Base-by-base conservation (phyloP, 2,329 filamentous ascomycete species). In the Paramyrothecium roridum region DNA sequence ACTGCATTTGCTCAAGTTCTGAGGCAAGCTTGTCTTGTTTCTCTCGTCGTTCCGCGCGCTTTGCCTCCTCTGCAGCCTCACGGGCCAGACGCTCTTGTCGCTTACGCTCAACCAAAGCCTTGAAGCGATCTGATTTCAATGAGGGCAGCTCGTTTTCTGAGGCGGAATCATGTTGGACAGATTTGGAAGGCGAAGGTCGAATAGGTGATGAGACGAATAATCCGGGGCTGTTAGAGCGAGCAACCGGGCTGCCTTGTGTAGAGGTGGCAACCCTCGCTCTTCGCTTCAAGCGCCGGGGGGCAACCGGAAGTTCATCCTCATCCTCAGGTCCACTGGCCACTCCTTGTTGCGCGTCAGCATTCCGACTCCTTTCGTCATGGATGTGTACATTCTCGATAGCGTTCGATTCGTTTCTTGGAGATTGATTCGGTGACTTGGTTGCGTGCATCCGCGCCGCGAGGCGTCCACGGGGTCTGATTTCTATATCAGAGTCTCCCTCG, bases 31-130 rank as follows among this genome's bases (percentile, higher is more conserved):
- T 69, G 53, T 70, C 68, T 52, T 73, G 70, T 22, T 63, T 68
- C 12, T 70, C 73, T 10, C 65, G 61, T 46, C 74, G 74, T 58
- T 80, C 80, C 20, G 75, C 73, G 20, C 72, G 73, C 59, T 79
- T 77, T 34, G 73, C 76, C 52, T 78, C 79, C 56, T 81, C 77
- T 57, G 81, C 80, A 20, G 82, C 84, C 63, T 95, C 88, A 52
- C 80, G 84, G 3, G 83, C 87, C 37, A 86, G 74, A 8, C 88
- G 82, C 66, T 95, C 88, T 58, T 86, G 81, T 51, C 86, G 83
- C 66, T 93, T 95, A 63, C 85, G 83, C 48, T 85, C 85, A 12
- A 95, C 82, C 0, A 96, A 81, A 8, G 87, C 88, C 57, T 85
- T 78, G 64, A 96, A 87, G 6, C 87, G 84, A 45, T 82, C 77